Percentiles rank a stretch among this genome's conserved stretches.
Evolutionary conservation across 2,329 filamentous ascomycete species (phyloP).

Genomic region (Trichoderma sp.): DNA sequence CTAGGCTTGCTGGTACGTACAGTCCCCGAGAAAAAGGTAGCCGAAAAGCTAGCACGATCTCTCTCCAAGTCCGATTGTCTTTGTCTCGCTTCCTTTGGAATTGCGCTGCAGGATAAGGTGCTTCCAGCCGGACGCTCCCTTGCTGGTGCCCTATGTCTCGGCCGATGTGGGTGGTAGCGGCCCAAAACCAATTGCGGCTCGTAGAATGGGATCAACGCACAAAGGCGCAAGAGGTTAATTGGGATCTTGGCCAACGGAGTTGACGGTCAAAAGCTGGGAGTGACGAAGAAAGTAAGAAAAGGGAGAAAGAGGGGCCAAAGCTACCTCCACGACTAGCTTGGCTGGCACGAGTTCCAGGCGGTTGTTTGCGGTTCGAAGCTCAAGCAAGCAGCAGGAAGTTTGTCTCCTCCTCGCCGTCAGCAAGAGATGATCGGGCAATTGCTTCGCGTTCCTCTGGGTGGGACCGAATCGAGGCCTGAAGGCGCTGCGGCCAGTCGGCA

Average conservation of each 20-base stretch:
- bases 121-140: slow-evolving; percentile 58
- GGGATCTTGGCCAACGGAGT: background rate
- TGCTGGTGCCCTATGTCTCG: slow-evolving; percentile 50
- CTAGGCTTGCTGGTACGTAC: slow-evolving; percentile 54
- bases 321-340: slow-evolving; percentile 13
- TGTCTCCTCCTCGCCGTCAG: slow-evolving; percentile 11
- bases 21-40: slow-evolving; percentile 37
- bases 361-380: background rate
- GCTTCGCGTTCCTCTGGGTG: slow-evolving; percentile 3
- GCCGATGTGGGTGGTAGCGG: slow-evolving; percentile 21
- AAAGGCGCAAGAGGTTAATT: background rate
- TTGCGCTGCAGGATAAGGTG: slow-evolving; percentile 20
- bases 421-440: background rate
- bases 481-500: slow-evolving; percentile 7
- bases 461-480: slow-evolving; percentile 5
- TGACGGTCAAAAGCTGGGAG: background rate
- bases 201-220: slow-evolving; percentile 8
- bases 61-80: slow-evolving; percentile 15
- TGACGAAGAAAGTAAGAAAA: background rate
- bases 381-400: background rate
- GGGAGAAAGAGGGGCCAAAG: background rate
- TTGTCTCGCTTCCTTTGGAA: slow-evolving; percentile 18
- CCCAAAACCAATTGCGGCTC: slow-evolving; percentile 19
- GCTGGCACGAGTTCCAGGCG: background rate
- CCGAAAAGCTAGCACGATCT: slow-evolving; percentile 4